These are phyloP conservation scores for Dacryopinax spathularia DNA, from an alignment of 768 basidiomycete species.

Conservation along the genomic window DNA sequence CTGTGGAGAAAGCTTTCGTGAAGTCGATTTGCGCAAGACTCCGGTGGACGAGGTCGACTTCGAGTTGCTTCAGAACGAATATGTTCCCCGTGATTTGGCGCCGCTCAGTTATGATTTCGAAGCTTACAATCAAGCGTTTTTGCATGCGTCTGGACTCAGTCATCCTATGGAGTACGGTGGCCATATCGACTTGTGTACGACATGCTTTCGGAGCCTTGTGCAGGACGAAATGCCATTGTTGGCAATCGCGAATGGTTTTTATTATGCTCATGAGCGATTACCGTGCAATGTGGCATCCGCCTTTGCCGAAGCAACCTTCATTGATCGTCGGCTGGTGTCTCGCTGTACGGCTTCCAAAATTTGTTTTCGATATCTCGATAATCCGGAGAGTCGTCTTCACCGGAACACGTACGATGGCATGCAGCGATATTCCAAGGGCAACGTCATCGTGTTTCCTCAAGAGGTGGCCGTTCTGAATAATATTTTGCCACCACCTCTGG, in stretches of 20 bases:
- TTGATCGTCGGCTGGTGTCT: background rate
- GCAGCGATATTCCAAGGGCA: background rate
- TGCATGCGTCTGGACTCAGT: too few relatives aligned
- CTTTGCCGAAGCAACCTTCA: background rate
- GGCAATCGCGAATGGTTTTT: background rate
- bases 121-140: too few relatives aligned
- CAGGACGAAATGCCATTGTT: background rate
- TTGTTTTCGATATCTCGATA: background rate
- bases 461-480: background rate
- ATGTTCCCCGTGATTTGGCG: too few relatives aligned
- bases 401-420: background rate
- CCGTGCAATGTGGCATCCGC: background rate
- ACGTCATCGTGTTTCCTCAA: background rate
- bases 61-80: too few relatives aligned
- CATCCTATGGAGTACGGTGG: too few relatives aligned
- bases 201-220: too few relatives aligned
- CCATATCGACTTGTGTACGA: too few relatives aligned
- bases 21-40: too few relatives aligned
- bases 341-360: background rate
- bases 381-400: background rate
- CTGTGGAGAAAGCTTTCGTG: too few relatives aligned
- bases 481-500: background rate
- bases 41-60: too few relatives aligned
- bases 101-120: too few relatives aligned
- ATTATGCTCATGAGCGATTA: background rate